These are phyloP conservation scores for Iris pallida DNA, from an alignment of 116 monocot species.

Conservation along the genomic window DNA sequence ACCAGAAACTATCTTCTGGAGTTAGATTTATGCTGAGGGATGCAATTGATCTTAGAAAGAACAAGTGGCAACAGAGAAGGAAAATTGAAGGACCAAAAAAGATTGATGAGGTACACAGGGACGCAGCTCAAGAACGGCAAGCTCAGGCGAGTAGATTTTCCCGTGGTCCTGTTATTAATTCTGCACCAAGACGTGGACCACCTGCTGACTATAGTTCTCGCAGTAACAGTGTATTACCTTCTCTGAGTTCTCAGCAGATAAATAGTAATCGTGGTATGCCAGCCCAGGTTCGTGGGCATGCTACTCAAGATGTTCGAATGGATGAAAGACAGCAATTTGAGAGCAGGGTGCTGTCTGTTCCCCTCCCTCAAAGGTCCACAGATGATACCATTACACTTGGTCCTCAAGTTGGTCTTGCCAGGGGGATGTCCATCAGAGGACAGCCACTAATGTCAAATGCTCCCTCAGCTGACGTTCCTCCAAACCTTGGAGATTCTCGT, in stretches of 20 bases:
- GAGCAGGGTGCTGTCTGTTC: constrained; percentile 39
- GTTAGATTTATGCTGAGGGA: constrained; percentile 88
- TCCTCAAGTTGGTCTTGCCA: constrained; percentile 82
- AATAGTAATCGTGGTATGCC: constrained; percentile 31
- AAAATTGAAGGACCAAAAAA: constrained; percentile 97
- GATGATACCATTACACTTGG: constrained; percentile 64
- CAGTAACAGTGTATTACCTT: constrained; percentile 25
- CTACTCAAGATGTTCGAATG: constrained; percentile 57
- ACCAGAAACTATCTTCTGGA: constrained; percentile 61
- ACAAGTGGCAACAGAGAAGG: constrained; percentile 87
- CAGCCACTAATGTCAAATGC: constrained; percentile 37
- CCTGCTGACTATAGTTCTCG: constrained; percentile 53
- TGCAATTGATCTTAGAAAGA: constrained; percentile 81
- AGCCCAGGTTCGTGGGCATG: constrained; percentile 32
- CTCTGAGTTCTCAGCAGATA: constrained; percentile 47
- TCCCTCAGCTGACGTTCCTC: constrained; percentile 18
- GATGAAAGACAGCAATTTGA: constrained; percentile 62
- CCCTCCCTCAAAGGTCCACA: constrained; percentile 52
- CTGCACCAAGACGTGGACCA: constrained; percentile 47
- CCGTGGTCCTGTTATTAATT: constrained; percentile 53
- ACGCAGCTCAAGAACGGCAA: constrained; percentile 79
- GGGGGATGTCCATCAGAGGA: constrained; percentile 77
- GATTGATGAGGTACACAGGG: constrained; percentile 89
- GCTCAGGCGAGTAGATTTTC: constrained; percentile 62
- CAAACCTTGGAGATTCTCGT: constrained; percentile 15